Percentiles rank a stretch among this genome's conserved stretches.
Conservation (phyloP, 257 asterid species). For the Eucommia ulmoides region DNA sequence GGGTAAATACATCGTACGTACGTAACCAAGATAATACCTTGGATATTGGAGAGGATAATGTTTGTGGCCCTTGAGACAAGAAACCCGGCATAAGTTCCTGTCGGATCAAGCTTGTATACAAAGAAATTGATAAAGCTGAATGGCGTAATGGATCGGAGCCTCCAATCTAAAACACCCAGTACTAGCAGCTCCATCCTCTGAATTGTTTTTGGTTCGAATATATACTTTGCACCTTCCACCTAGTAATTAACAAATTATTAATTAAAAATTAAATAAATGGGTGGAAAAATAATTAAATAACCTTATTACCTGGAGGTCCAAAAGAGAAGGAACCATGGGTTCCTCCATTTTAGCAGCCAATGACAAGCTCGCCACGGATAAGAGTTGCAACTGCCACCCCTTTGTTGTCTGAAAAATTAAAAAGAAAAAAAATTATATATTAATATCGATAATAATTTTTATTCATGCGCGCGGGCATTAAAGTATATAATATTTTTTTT, state of each 20-base stretch:
- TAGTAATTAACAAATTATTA: too few relatives aligned
- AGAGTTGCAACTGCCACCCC: not conserved
- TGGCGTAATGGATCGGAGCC: not conserved
- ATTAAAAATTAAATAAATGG: too few relatives aligned
- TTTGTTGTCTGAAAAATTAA: not conserved
- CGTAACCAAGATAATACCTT: too few relatives aligned
- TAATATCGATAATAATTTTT: too few relatives aligned
- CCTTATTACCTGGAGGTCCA: not conserved
- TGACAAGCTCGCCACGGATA: not conserved
- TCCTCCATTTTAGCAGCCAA: not conserved
- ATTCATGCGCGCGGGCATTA: too few relatives aligned
- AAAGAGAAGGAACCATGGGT: not conserved
- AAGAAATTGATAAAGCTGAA: not conserved
- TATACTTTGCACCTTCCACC: not conserved
- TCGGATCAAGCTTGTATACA: not conserved
- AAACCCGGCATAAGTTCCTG: not conserved
- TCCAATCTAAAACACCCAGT: not conserved
- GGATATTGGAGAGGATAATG: not conserved
- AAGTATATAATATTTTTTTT: not conserved
- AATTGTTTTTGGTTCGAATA: not conserved
- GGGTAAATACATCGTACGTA: too few relatives aligned
- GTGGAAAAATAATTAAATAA: too few relatives aligned
- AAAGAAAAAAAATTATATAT: too few relatives aligned
- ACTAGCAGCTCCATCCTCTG: not conserved
- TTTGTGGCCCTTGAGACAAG: not conserved